Base-by-base conservation (phyloP, 2,329 filamentous ascomycete species). In the Pleomassaria siparia region DNA sequence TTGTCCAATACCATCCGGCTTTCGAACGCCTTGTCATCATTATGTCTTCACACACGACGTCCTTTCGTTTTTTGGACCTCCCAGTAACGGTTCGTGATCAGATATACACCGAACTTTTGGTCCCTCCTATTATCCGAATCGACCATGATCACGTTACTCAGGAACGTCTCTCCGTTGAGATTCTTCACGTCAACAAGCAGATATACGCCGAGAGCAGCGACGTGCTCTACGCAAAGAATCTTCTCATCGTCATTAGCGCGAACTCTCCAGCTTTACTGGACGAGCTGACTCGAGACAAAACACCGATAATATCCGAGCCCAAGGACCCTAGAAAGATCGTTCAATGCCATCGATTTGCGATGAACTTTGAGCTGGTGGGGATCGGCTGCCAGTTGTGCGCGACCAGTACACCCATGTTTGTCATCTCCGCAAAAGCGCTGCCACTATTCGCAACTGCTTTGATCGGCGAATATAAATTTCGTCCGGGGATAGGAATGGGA, bases 121-220 rank as follows among this genome's bases (percentile, higher is more conserved):
- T 52, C 24, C 41, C 41, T 20, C 42, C 42, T 15, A 18, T 49
- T 13, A 12, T 32, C n/a, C 12, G 45, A 33, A 35, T 44, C 11
- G 25, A 28, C 16, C 12, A 41, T 6, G 25, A 30, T 8, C 21
- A 18, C 2, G 25, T 39, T 39, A 24, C 8, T 1, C 37, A 50
- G 24, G 28, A 35, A 8, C 21, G n/a, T 28, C 26, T 36, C 8
- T 39, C 26, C 29, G 51, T 32, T 20, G 33, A 26, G 13, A 49
- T 53, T n/a, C 22, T 55, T 9, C 50, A 55, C 45, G 42, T 44
- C 20, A 55, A 49, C 40, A 46, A 43, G 22, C 47, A 50, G 28
- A 42, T 55, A n/a, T 43, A 53, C 36, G 40, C 42, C 7, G 53
- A 55, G 33, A 51, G 47, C 22, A 49, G 44, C 47, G 28, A 50